phyloP scores from a whole-genome alignment of 2,329 filamentous ascomycete genomes.

The Peltaster fructicola region DNA sequence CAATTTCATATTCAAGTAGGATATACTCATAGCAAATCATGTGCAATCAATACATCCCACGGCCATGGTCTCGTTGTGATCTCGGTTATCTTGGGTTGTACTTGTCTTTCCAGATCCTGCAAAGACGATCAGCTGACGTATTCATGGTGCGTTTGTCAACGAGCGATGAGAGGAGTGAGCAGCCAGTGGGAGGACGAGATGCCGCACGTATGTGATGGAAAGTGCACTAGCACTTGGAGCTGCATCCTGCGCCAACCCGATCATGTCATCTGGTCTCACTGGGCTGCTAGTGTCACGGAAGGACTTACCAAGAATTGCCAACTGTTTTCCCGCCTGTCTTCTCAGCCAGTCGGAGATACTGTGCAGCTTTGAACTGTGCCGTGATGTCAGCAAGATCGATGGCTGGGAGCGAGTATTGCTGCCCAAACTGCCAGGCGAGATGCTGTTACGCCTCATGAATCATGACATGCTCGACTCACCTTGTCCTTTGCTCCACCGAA shows the following conservation, averaged over 20 bases:
- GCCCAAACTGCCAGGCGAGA: slow-evolving; percentile 4
- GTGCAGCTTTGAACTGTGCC: slow-evolving; percentile 61
- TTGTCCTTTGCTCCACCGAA: slow-evolving; percentile 97
- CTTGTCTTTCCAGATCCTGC: slow-evolving; percentile 97
- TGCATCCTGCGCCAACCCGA: not conserved
- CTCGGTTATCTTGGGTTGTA: slow-evolving; percentile 34
- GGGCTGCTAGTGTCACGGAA: no score
- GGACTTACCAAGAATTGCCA: slow-evolving; percentile 81
- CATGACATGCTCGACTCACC: slow-evolving; percentile 61
- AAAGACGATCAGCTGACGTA: no score
- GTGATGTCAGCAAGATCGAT: no score
- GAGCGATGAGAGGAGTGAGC: no score
- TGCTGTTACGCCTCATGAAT: no score
- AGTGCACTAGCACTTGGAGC: not conserved
- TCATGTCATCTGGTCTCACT: not conserved
- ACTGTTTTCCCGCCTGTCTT: slow-evolving; percentile 74
- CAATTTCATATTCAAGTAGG: no score
- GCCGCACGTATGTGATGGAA: not conserved
- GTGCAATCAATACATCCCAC: no score
- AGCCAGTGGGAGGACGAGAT: slow-evolving; percentile 2
- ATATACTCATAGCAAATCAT: not conserved
- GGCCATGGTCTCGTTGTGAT: no score
- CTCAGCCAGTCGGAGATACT: slow-evolving; percentile 85
- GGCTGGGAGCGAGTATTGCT: slow-evolving; percentile 3
- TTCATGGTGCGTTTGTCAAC: no score